Base-by-base conservation (phyloP, 805 yeast species). In the Wickerhamia fluorescens region DNA sequence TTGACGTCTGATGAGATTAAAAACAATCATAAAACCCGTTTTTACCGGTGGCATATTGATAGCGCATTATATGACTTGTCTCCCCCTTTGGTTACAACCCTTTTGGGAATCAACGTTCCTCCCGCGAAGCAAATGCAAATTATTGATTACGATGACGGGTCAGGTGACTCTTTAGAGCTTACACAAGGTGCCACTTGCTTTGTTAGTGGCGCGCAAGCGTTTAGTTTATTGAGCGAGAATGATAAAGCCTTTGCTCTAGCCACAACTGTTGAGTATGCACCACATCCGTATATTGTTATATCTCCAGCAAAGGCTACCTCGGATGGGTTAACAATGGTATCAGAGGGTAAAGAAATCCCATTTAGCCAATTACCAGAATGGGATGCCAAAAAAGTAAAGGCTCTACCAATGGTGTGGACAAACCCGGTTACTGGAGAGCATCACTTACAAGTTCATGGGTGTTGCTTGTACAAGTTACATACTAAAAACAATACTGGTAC, bases 11-110 rank as follows among this genome's bases (percentile, higher is more conserved):
- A 75, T 25, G 74, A 85, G 40, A 71, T 79, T 38, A 71, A 64
- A 60, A 29, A 49, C 2, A 63, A 71, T 14, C 73, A 77, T 29
- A 71, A 72, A 53, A 86, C 95, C 2, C 69, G 94, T 44, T 86
- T 78, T 53, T 86, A 85, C 70, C 73, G 95, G 58, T 86, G 95
- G 95, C 95, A 86, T 58, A 84, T 86, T 40, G 95, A 86, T 56
- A 78, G 92, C 20, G 95, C 95, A 4, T 67, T 86, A 23, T 86
- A 86, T 47, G 94, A 74, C 20, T 68, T 85, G 42, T 74, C 88
- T 10, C 95, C 95, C 16, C 95, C 95, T 17, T 73, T 80, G 41
- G 82, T 79, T 20, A 86, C 95, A 9, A 85, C 95, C 2, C 66
- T 86, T 37, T 65, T 86, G 29, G 95, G 95, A 3, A 75, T 86